Evolutionary conservation across 2,329 filamentous ascomycete species (phyloP).

Genomic region (Ophiocordyceps robertsii): DNA sequence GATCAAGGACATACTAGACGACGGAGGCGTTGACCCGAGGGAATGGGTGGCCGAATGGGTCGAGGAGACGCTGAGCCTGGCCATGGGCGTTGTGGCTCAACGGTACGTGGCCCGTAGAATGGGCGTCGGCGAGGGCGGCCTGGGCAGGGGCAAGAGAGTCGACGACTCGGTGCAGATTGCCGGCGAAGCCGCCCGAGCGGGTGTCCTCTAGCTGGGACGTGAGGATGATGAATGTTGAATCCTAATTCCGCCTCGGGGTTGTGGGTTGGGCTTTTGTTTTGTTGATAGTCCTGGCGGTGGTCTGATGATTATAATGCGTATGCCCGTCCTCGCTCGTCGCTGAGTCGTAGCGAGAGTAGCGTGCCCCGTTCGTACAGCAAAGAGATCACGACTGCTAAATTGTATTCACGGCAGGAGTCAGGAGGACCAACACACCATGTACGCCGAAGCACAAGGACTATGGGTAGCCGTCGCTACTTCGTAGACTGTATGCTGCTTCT

Average conservation of each 20-base stretch:
- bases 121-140: constrained; percentile 76
- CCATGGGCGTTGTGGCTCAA: constrained; percentile 79
- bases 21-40: constrained; percentile 68
- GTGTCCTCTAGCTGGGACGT: constrained; percentile 26
- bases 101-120: constrained; percentile 88
- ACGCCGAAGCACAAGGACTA: too few relatives aligned
- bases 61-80: constrained; percentile 68
- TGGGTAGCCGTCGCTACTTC: not conserved
- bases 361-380: too few relatives aligned
- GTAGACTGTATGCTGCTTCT: constrained; percentile 2
- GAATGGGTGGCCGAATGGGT: constrained; percentile 99
- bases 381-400: too few relatives aligned
- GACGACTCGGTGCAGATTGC: constrained; percentile 43
- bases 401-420: too few relatives aligned
- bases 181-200: constrained; percentile 47
- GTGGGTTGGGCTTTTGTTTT: not conserved
- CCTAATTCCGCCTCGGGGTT: too few relatives aligned
- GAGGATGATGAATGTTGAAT: not conserved
- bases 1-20: constrained; percentile 72
- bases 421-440: too few relatives aligned
- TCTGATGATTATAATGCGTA: not conserved
- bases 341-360: too few relatives aligned
- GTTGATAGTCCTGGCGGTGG: not conserved
- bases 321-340: too few relatives aligned
- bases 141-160: constrained; percentile 45